Evolutionary conservation across 768 basidiomycete species (phyloP), one percentile per base, ranked within the genome.

Genomic region (Auricularia sp.): DNA sequence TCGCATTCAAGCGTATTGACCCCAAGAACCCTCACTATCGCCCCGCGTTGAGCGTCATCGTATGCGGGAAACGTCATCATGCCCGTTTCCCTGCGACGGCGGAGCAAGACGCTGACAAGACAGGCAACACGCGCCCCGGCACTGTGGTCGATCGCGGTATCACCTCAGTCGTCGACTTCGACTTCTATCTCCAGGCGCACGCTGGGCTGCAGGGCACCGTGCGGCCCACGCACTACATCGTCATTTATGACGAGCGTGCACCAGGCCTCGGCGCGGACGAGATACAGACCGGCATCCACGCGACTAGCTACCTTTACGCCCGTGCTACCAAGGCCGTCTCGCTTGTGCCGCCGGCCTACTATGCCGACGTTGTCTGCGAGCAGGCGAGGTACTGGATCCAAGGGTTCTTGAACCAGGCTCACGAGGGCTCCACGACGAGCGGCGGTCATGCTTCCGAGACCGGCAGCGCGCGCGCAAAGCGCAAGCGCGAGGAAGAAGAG

Each of bases 71-170:
- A 73, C 82, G 87, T 2, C 83, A 84, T 62, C 83, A 84, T 67
- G 83, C 82, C 14, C 81, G 85, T 33, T 84, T 86, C 72, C 90
- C 79, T 72, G 80, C 89, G 0, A 81, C 83, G 0, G 71, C 79
- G 29, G 76, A 79, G 1, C 70, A 77, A 3, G 69, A 78, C 54
- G 86, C 82, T 2, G 83, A 85, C 68, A 77, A 72, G 63, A 90
- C 88, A 65, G 90, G 90, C 0, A 92, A 94, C 69, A 89, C 90
- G 0, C 80, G 79, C 3, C 87, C 91, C 0, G 91, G 91, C 2
- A 92, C 92, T 0, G 84, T 94, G 3, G 85, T 91, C 11, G 91
- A 94, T 72, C 82, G 82, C 70, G 91, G 91, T 3, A 77, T 92
- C 47, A 91, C 91, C 1, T 83, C 81, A 62, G 59, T 84, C 37